Percentiles rank a stretch among this genome's conserved stretches.
Conservation (phyloP, 2,329 filamentous ascomycete species). For the Aureobasidium pullulans region DNA sequence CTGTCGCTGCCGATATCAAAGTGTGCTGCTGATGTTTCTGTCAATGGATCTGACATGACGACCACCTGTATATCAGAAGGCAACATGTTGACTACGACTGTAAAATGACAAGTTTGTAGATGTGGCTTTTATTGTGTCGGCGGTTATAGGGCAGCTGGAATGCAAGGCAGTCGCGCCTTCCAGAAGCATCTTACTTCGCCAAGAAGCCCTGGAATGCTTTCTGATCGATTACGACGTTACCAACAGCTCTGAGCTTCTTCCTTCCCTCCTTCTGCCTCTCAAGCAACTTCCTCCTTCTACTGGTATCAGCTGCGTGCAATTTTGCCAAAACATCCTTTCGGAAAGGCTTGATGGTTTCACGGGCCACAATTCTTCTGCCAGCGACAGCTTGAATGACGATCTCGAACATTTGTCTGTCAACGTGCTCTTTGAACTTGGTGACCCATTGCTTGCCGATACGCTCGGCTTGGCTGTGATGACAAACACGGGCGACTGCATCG, state of each 20-base stretch:
- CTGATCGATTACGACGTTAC: constrained; percentile 94
- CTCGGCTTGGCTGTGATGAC: constrained; percentile 75
- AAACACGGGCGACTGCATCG: constrained; percentile 85
- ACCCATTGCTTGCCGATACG: constrained; percentile 83
- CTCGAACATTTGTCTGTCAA: constrained; percentile 95
- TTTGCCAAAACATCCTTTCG: constrained; percentile 92
- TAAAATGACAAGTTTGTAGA: too few species aligned
- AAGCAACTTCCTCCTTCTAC: constrained; percentile 72
- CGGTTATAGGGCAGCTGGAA: neutral
- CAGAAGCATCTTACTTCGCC: constrained; percentile 51
- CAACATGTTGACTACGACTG: too few species aligned
- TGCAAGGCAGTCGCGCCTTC: neutral
- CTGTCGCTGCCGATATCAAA: too few species aligned
- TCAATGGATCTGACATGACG: neutral
- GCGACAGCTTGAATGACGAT: constrained; percentile 88
- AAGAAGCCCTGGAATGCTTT: constrained; percentile 92
- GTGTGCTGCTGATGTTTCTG: neutral
- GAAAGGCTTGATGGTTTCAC: constrained; percentile 94
- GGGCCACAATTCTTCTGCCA: constrained; percentile 65
- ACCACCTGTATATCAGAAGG: too few species aligned
- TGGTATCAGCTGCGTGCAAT: constrained; percentile 83
- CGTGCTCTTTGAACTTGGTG: constrained; percentile 91
- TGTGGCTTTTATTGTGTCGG: too few species aligned
- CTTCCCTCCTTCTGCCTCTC: constrained; percentile 96
- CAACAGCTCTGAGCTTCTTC: constrained; percentile 72